These are phyloP conservation scores for Gossypium thurberi DNA, from an alignment of 345 rosid species.

Conservation along the genomic window DNA sequence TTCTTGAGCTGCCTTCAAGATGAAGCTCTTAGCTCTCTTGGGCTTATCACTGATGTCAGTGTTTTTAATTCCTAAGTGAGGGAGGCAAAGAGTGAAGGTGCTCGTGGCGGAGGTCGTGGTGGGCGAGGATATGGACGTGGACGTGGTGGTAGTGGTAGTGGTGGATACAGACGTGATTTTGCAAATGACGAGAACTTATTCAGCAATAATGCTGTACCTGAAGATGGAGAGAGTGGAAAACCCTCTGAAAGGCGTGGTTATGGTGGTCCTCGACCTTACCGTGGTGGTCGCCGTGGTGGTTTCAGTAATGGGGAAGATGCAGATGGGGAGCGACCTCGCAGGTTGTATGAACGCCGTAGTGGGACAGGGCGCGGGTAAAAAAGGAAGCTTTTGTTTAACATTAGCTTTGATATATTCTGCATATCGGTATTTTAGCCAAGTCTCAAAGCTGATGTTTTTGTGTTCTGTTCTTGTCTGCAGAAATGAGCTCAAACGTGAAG, in stretches of 20 bases:
- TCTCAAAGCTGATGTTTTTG: neutral
- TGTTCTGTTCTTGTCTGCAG: conserved; percentile 27
- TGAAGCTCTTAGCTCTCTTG: neutral
- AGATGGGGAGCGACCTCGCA: conserved; percentile 59
- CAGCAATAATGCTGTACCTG: conserved; percentile 41
- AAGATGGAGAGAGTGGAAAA: conserved; percentile 53
- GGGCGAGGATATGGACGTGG: conserved; percentile 32
- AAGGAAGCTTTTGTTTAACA: neutral
- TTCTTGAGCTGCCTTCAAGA: neutral
- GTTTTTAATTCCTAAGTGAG: conserved; percentile 41
- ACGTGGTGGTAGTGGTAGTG: conserved; percentile 32
- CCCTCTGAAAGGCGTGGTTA: conserved; percentile 39
- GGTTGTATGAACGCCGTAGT: conserved; percentile 69
- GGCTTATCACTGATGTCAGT: neutral
- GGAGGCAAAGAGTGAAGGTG: conserved; percentile 52
- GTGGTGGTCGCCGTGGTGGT: conserved; percentile 59
- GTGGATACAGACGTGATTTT: conserved; percentile 50
- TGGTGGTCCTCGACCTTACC: conserved; percentile 45
- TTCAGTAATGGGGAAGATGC: conserved; percentile 58
- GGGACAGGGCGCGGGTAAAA: conserved; percentile 90
- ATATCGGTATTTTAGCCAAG: neutral
- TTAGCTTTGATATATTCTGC: neutral
- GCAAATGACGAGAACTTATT: conserved; percentile 37
- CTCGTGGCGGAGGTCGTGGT: conserved; percentile 40
- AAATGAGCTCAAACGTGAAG: conserved; percentile 72